Evolutionary conservation across 441 rosid species (phyloP), one percentile per base, ranked within the genome.

Genomic region (Flueggea neowawraea): DNA sequence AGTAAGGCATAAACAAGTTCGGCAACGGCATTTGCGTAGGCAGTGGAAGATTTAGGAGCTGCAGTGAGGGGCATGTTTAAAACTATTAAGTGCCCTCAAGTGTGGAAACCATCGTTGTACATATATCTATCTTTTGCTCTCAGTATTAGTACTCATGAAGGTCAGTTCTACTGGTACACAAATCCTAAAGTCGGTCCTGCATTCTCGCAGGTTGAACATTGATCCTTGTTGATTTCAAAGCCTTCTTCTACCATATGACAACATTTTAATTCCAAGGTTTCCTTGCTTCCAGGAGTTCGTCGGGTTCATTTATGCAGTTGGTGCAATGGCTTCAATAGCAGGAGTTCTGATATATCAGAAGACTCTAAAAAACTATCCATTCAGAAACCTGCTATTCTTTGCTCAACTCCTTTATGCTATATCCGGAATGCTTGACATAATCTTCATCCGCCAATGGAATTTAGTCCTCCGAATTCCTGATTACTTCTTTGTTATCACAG

Each of bases 141-240:
- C 73, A 88, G 84, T 70, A 73, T 90, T 31, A 90, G 91, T 61
- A 83, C 87, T 43, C 90, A 90, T 61, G 97, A 90, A 79, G 97
- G 96, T 53, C 80, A 79, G 67, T 91, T 91, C 69, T 91, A 91
- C 65, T 91, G 97, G 97, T 88, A 79, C 71, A 88, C 97, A 57
- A 86, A 88, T 68, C 81, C 96, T 4, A 73, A 67, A 55, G 90
- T 82, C 36, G 96, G 93, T 33, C 97, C 97, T 6, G 83, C 88
- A 54, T 88, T 88, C 63, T 86, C 97, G 16, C 93, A 88, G 85
- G 90, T 84, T 56, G 10, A 33, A 5, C 50, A 10, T 17, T 52
- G 16, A 7, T 41, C 48, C 14, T 28, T 12, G 13, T 58, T 16
- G 16, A 58, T 31, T 31, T 11, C 8, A 14, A 6, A 6, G 48